Percentiles rank a stretch among this genome's conserved stretches.
Conservation (phyloP, 73 alveolate species). For the Blepharisma stoltei region DNA sequence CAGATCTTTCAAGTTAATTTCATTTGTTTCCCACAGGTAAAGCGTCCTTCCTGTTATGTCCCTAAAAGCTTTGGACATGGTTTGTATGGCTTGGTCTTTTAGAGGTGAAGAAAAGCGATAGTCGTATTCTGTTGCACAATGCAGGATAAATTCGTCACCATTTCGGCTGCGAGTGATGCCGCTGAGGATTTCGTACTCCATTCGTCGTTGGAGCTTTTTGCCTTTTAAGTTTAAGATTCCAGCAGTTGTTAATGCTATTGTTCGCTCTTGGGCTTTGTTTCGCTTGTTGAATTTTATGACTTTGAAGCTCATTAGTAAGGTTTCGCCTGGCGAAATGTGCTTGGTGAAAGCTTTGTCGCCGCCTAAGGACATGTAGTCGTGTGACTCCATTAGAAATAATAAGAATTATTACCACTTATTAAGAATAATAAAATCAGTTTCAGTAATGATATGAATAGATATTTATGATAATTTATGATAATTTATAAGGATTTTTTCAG, state of each 20-base stretch:
- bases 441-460: too few species aligned
- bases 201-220: conserved; percentile 68
- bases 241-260: conserved; percentile 59
- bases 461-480: too few species aligned
- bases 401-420: too few species aligned
- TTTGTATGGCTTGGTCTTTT: conserved; percentile 41
- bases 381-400: conserved; percentile 4
- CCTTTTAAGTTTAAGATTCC: conserved; percentile 54
- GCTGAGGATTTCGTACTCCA: conserved; percentile 54
- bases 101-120: conserved; percentile 54
- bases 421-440: too few species aligned
- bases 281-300: conserved; percentile 70
- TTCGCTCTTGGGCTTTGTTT: conserved; percentile 69
- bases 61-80: conserved; percentile 36
- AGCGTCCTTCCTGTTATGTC: conserved; percentile 22
- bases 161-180: conserved; percentile 55
- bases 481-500: too few species aligned
- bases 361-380: conserved; percentile 40
- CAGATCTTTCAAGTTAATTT: conserved; percentile 57
- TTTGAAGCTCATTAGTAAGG: conserved; percentile 56
- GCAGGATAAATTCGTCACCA: conserved; percentile 61
- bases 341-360: conserved; percentile 45
- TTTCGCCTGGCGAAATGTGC: conserved; percentile 52
- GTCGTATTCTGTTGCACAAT: conserved; percentile 66
- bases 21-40: conserved; percentile 44